These are phyloP conservation scores for Lactarius hengduanensis DNA, from an alignment of 768 basidiomycete species.

Conservation along the genomic window DNA sequence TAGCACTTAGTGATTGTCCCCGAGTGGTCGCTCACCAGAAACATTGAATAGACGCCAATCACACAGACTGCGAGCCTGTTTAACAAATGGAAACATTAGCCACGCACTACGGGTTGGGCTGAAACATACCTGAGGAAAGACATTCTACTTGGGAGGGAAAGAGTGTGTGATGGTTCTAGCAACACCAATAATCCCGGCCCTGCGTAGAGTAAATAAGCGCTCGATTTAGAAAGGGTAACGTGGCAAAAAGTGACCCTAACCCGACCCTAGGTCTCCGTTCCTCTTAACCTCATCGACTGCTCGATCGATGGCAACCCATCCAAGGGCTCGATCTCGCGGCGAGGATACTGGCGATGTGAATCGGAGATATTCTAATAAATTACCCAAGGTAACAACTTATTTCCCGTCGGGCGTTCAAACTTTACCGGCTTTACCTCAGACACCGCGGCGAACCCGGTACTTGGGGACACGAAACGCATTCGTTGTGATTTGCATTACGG, in stretches of 20 bases:
- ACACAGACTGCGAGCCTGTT: slow-evolving; percentile 27
- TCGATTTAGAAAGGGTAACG: slow-evolving; percentile 6
- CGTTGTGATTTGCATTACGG: background rate
- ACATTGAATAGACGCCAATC: slow-evolving; percentile 30
- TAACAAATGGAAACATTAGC: background rate
- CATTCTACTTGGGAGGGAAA: slow-evolving; percentile 11
- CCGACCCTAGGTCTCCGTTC: background rate
- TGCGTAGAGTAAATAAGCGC: background rate
- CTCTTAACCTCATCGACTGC: background rate
- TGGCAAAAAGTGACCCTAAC: slow-evolving; percentile 22
- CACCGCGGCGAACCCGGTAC: background rate
- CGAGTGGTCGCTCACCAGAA: slow-evolving; percentile 23
- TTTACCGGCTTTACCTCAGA: background rate
- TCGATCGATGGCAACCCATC: slow-evolving; percentile 9
- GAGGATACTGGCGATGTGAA: background rate
- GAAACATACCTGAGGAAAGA: slow-evolving; percentile 20
- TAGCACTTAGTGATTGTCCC: background rate
- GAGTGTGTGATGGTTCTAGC: background rate
- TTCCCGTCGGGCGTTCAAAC: background rate
- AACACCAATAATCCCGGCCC: background rate
- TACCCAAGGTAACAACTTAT: slow-evolving; percentile 1
- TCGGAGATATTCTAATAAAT: background rate
- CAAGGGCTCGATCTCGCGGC: background rate
- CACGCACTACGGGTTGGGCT: background rate
- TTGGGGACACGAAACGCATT: slow-evolving; percentile 1